These are phyloP conservation scores for Crinitomyces ghanaensis DNA, from an alignment of 805 yeast species.

Conservation along the genomic window DNA sequence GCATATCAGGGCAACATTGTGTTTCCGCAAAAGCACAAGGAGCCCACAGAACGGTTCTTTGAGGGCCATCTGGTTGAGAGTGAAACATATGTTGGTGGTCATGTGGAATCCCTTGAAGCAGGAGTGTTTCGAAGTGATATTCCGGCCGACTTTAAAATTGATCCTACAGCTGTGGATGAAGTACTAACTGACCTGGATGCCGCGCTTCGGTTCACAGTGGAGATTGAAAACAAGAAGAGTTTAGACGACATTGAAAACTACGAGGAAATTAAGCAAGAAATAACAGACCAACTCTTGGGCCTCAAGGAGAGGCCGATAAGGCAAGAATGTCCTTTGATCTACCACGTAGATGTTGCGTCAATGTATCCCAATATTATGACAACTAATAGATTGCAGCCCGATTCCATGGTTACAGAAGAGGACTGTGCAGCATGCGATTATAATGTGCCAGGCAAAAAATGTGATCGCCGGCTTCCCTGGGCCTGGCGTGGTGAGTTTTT, in stretches of 20 bases:
- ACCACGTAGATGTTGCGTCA: slow-evolving; percentile 97
- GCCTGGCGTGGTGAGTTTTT: slow-evolving; percentile 96
- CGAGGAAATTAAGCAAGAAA: slow-evolving; percentile 56
- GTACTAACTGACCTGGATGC: slow-evolving; percentile 58
- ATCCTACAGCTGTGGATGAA: slow-evolving; percentile 73
- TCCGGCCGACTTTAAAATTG: slow-evolving; percentile 61
- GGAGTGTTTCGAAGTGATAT: slow-evolving; percentile 94
- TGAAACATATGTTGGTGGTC: slow-evolving; percentile 98
- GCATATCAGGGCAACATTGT: slow-evolving; percentile 71
- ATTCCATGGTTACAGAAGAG: slow-evolving; percentile 88
- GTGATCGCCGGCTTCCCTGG: slow-evolving; percentile 91
- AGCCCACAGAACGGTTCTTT: slow-evolving; percentile 88
- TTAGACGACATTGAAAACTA: slow-evolving; percentile 72
- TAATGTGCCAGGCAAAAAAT: slow-evolving; percentile 85
- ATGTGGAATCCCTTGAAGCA: slow-evolving; percentile 93
- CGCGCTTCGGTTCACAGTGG: slow-evolving; percentile 73
- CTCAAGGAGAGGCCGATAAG: slow-evolving; percentile 54
- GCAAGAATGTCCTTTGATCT: slow-evolving; percentile 71
- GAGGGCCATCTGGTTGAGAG: slow-evolving; percentile 89
- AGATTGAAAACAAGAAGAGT: slow-evolving; percentile 63
- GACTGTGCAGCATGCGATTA: slow-evolving; percentile 98
- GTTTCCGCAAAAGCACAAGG: slow-evolving; percentile 87
- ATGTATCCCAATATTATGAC: slow-evolving; percentile 99
- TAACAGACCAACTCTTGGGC: slow-evolving; percentile 43
- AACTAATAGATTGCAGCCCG: slow-evolving; percentile 93